These are phyloP conservation scores for Aspergillus japonicus DNA, from an alignment of 2,329 filamentous ascomycete genomes.

Conservation along the genomic window DNA sequence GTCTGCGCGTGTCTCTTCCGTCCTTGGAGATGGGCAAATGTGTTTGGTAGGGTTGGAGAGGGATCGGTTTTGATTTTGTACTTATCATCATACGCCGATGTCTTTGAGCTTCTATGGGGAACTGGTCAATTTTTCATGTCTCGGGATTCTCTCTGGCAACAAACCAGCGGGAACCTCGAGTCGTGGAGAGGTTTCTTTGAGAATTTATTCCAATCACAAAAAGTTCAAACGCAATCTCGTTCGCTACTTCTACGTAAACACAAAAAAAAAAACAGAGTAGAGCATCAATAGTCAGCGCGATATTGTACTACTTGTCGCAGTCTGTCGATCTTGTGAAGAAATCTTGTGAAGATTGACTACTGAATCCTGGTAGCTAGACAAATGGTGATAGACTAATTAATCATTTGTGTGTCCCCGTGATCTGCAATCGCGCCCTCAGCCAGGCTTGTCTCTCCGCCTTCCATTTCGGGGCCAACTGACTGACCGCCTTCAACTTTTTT, in stretches of 20 bases:
- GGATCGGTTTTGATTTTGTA: slow-evolving; percentile 14
- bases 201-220: slow-evolving; percentile 36
- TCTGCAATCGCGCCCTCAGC: neutral
- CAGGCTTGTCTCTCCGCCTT: slow-evolving; percentile 15
- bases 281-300: too few species aligned
- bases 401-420: neutral
- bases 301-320: too few species aligned
- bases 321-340: too few species aligned
- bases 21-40: slow-evolving; percentile 29
- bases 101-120: slow-evolving; percentile 25
- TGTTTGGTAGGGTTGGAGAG: slow-evolving; percentile 40
- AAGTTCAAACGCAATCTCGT: slow-evolving; percentile 21
- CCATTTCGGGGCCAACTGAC: slow-evolving; percentile 23
- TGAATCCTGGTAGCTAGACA: too few species aligned
- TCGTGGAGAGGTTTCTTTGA: slow-evolving; percentile 39
- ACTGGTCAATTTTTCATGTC: slow-evolving; percentile 39
- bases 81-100: slow-evolving; percentile 16
- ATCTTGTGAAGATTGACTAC: too few species aligned
- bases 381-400: too few species aligned
- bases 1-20: slow-evolving; percentile 11
- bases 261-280: too few species aligned
- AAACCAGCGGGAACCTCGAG: slow-evolving; percentile 17
- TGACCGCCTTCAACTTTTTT: slow-evolving; percentile 29
- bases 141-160: slow-evolving; percentile 17
- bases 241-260: too few species aligned